Base-by-base conservation (phyloP, 2,329 filamentous ascomycete genomes). In the Sarocladium oryzae region DNA sequence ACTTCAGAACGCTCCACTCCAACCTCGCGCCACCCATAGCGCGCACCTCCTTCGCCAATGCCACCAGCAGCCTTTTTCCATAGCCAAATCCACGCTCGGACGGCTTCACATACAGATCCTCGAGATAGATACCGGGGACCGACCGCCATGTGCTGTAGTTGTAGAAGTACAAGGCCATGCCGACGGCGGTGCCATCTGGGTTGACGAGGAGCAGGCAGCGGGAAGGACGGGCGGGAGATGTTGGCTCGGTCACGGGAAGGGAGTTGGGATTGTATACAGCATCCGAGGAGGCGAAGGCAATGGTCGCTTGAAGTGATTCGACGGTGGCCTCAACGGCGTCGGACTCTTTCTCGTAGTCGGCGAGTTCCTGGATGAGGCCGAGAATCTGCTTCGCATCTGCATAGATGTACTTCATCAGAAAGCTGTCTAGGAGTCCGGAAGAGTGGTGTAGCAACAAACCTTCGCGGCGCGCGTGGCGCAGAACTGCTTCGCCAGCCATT, bases 101-200 rank as follows among this genome's bases (percentile, higher is more conserved):
- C 1, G 82, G 77, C 58, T 82, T 77, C 36, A 99, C 89, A 62
- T 85, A 96, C n/a, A 97, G 73, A 63, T 97, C 92, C 67, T 97
- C 92, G 33, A 97, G 83, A 67, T 95, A 96, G 62, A 99, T 87
- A 2, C 92, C 92, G 0, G 91, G 82, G 41, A 80, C 81, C n/a
- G 87, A 81, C 8, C 87, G 81, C 93, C 93, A 97, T 1, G 92
- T 96, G 63, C 85, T 89, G 71, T 96, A 97, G 70, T 92, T 97
- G 76, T 92, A 90, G 68, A 95, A 97, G 72, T 90, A 96, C 36
- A 96, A 70, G 1, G 90, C 90, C 79, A 96, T 89, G 45, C 86
- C 89, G 0, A 82, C 87, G 1, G 66, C 66, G 35, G 37, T 51
- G 10, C 72, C 67, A 5, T 71, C 67, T 10, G 74, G 69, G 20